These are phyloP conservation scores for Marchantia polymorpha DNA, from an alignment of 225 moss, liverwort and hornwort genomes.

Conservation along the genomic window DNA sequence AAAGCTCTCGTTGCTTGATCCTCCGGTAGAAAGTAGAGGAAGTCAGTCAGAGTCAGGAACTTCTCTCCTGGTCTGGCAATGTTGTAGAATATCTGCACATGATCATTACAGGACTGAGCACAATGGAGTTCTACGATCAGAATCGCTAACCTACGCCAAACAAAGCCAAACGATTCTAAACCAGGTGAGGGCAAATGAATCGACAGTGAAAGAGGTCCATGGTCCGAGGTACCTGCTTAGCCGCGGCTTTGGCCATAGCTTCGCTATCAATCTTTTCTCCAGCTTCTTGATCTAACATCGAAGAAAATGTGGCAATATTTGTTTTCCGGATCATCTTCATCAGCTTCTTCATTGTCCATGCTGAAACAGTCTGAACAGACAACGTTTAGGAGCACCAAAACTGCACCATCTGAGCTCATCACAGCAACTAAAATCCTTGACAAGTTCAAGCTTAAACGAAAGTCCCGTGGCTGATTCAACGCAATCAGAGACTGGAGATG, in stretches of 20 bases:
- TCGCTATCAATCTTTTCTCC: constrained; percentile 92
- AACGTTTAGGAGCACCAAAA: constrained; percentile 24
- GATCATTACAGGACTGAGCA: background rate
- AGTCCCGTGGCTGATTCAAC: too few relatives aligned
- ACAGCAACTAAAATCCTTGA: too few relatives aligned
- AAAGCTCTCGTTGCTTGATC: constrained; percentile 94
- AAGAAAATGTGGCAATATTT: constrained; percentile 96
- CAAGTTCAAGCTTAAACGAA: too few relatives aligned
- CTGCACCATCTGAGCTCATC: background rate
- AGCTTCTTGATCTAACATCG: constrained; percentile 61
- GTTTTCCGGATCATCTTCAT: constrained; percentile 98
- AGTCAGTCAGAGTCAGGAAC: constrained; percentile 67
- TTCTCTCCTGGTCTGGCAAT: constrained; percentile 77
- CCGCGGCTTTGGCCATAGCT: constrained; percentile 91
- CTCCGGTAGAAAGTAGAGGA: constrained; percentile 82
- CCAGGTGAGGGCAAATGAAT: too few relatives aligned
- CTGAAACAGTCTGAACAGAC: constrained; percentile 92
- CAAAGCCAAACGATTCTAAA: too few relatives aligned
- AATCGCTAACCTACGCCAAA: too few relatives aligned
- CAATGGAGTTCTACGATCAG: too few relatives aligned
- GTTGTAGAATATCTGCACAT: constrained; percentile 91
- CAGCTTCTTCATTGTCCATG: constrained; percentile 98
- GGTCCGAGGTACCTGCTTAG: too few relatives aligned
- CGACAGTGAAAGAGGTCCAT: too few relatives aligned
- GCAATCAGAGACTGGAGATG: too few relatives aligned